Evolutionary conservation across 106 monocot species (phyloP).

Genomic region (Triglochin maritima): DNA sequence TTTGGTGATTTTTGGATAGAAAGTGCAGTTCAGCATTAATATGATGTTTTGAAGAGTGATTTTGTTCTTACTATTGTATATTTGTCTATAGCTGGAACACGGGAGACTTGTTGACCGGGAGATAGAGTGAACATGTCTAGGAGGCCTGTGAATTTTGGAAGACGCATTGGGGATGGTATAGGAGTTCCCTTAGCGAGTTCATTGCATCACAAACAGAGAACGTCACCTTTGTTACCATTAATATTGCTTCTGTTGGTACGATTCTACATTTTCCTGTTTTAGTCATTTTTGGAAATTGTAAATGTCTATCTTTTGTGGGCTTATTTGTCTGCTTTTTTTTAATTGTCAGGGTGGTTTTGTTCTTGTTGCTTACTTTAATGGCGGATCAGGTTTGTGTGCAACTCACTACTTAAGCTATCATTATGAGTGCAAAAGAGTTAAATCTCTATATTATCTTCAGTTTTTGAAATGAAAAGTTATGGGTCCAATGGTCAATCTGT

Average conservation of each 20-base stretch:
- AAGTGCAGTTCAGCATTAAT: no score
- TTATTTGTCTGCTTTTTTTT: no score
- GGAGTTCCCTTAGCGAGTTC: background rate
- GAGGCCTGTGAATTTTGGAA: constrained; percentile 1
- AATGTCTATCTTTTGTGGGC: background rate
- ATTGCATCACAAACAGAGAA: background rate
- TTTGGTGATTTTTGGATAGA: no score
- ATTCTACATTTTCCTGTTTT: background rate
- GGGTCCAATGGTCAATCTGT: no score
- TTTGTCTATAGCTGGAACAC: background rate
- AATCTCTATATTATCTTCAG: background rate
- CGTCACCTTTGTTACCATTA: background rate
- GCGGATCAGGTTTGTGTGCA: no score
- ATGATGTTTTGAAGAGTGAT: constrained; percentile 11
- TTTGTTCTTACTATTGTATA: background rate
- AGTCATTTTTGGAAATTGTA: background rate
- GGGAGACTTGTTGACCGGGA: background rate
- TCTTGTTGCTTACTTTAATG: no score
- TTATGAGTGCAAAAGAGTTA: no score
- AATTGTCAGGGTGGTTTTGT: no score
- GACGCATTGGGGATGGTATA: background rate
- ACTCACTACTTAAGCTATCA: background rate
- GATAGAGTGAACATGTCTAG: background rate
- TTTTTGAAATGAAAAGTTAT: no score
- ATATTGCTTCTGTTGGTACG: background rate